phyloP scores from a whole-genome alignment of 1,139 yeast genomes.

The Tardiomyces depauwii region DNA sequence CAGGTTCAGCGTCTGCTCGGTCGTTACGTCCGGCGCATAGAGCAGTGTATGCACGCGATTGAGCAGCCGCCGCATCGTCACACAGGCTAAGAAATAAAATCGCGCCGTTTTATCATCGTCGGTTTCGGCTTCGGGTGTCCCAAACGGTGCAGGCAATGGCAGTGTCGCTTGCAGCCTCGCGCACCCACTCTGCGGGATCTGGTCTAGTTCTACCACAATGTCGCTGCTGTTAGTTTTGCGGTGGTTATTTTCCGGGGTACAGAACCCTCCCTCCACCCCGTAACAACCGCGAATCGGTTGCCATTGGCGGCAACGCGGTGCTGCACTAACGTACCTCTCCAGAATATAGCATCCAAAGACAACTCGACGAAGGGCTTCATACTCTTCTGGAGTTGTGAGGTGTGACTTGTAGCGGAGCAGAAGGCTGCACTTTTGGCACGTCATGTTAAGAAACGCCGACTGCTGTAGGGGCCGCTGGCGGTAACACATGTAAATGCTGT shows the following conservation, averaged over 20 bases:
- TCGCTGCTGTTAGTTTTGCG: constrained; percentile 5
- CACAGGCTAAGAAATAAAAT: constrained; percentile 12
- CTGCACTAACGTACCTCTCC: constrained; percentile 9
- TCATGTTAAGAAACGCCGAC: constrained; percentile 8
- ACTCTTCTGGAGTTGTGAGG: constrained; percentile 3
- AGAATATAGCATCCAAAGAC: constrained; percentile 10
- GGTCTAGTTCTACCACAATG: constrained; percentile 9
- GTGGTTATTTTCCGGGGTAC: too few relatives aligned
- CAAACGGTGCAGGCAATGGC: constrained; percentile 8
- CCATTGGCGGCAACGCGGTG: too few relatives aligned
- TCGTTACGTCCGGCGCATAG: constrained; percentile 5
- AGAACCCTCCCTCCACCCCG: too few relatives aligned
- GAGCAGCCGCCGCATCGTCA: constrained; percentile 11
- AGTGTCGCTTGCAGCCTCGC: constrained; percentile 7
- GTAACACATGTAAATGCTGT: constrained; percentile 9
- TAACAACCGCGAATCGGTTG: too few relatives aligned
- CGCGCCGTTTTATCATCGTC: constrained; percentile 9
- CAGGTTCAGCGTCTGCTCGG: constrained; percentile 7
- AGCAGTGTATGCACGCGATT: constrained; percentile 12
- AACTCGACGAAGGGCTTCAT: constrained; percentile 8
- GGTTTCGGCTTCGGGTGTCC: constrained; percentile 7
- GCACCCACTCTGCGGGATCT: constrained; percentile 10
- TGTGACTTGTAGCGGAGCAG: constrained; percentile 6
- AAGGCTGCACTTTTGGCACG: constrained; percentile 8
- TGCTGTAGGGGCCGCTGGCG: constrained; percentile 10